Evolutionary conservation across 345 rosid genomes (phyloP).

Genomic region (Arabidopsis arenosa): DNA sequence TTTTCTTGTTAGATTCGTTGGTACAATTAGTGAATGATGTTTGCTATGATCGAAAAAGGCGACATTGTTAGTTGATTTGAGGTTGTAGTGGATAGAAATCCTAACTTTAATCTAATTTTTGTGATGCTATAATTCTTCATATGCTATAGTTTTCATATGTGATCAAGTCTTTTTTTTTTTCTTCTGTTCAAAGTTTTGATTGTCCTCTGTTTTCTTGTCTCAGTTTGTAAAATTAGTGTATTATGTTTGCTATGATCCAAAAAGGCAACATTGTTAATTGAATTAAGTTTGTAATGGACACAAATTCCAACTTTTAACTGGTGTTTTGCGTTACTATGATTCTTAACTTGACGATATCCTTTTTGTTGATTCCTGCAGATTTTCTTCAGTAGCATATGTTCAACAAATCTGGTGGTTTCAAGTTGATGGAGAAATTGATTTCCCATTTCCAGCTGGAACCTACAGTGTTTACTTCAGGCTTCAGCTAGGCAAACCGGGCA

Average conservation of each 20-base stretch:
- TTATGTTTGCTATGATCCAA: not conserved
- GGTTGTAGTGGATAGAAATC: not conserved
- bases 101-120: not conserved
- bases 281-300: not conserved
- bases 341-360: not conserved
- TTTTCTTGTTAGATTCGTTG: not conserved
- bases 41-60: not conserved
- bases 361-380: slow-evolving; percentile 51
- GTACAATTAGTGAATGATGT: not conserved
- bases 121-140: not conserved
- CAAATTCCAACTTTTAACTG: not conserved
- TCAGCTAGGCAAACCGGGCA: slow-evolving; percentile 67
- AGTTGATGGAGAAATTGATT: slow-evolving; percentile 86
- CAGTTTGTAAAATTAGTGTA: not conserved
- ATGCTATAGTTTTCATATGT: slow-evolving; percentile 23
- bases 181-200: slow-evolving; percentile 4
- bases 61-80: not conserved
- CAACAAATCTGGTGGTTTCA: slow-evolving; percentile 99
- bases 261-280: not conserved
- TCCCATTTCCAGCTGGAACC: slow-evolving; percentile 84
- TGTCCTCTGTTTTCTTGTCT: not conserved
- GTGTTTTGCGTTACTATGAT: not conserved
- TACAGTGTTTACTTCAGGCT: slow-evolving; percentile 90
- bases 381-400: slow-evolving; percentile 76
- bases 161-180: not conserved